These are phyloP conservation scores for Aspergillus mulundensis DNA, from an alignment of 495 filamentous ascomycete species.

Conservation along the genomic window DNA sequence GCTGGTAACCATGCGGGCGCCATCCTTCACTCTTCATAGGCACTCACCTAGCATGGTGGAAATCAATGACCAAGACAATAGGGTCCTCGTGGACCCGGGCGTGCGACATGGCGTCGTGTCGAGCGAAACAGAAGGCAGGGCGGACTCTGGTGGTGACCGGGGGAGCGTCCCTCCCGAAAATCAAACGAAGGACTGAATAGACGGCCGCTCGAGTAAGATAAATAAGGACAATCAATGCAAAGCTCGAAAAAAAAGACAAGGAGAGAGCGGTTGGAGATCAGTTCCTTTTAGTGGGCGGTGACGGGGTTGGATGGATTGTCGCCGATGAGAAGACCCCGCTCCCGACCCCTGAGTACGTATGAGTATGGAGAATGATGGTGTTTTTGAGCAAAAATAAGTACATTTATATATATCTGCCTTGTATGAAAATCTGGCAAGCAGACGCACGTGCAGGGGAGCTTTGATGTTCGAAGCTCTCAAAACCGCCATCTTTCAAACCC, in stretches of 20 bases:
- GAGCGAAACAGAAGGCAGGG: slow-evolving; percentile 2
- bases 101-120: slow-evolving; percentile 31
- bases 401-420: background rate
- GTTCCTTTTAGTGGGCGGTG: slow-evolving; percentile 22
- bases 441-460: background rate
- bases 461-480: slow-evolving; percentile 14
- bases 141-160: slow-evolving; percentile 6
- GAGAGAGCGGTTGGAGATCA: slow-evolving; percentile 8
- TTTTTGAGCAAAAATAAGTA: background rate
- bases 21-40: background rate
- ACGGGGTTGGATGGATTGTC: slow-evolving; percentile 19
- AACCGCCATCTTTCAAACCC: slow-evolving; percentile 12
- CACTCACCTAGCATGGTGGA: slow-evolving; percentile 83
- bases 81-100: slow-evolving; percentile 36
- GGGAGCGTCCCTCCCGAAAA: slow-evolving; percentile 5
- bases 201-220: slow-evolving; percentile 15
- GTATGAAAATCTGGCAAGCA: background rate
- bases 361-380: background rate
- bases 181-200: slow-evolving; percentile 22
- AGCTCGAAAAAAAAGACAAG: background rate
- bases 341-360: background rate
- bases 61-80: slow-evolving; percentile 88
- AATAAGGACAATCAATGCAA: background rate
- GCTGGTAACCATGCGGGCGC: background rate
- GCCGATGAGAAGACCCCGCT: background rate